A percentile compares a stretch with the other conserved stretches of the same genome.
Evolutionary conservation across 73 alveolate genomes (phyloP).

Genomic region (Diophrys appendiculata): DNA sequence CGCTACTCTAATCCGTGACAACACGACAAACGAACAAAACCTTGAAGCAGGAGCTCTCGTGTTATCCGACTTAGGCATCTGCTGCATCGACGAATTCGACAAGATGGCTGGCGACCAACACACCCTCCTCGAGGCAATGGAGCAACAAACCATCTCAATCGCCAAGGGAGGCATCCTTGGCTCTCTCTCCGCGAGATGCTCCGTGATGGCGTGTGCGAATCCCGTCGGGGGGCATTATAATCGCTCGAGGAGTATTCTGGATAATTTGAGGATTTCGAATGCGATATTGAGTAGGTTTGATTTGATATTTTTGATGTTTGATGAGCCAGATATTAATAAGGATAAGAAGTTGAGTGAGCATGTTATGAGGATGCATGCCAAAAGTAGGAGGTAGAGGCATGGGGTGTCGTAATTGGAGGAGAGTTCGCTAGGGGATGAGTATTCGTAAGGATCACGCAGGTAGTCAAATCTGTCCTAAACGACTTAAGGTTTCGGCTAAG

Average conservation of each 20-base stretch:
- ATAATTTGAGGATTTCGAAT: conserved; percentile 69
- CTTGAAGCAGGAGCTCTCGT: conserved; percentile 92
- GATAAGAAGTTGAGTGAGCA: conserved; percentile 81
- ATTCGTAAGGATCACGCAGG: background rate
- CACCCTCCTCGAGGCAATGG: conserved; percentile 89
- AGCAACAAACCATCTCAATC: conserved; percentile 79
- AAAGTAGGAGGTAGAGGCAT: conserved; percentile 40
- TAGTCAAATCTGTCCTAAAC: background rate
- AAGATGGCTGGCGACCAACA: conserved; percentile 83
- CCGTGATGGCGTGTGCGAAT: conserved; percentile 88
- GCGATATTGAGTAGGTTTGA: conserved; percentile 86
- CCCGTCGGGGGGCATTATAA: conserved; percentile 87
- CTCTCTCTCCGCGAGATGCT: conserved; percentile 77
- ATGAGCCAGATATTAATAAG: conserved; percentile 80
- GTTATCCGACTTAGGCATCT: conserved; percentile 83
- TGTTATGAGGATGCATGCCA: conserved; percentile 77
- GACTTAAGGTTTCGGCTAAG: no score
- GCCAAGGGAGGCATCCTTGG: conserved; percentile 91
- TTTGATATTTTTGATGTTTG: conserved; percentile 81
- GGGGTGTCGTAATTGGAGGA: conserved; percentile 7
- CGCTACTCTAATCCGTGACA: conserved; percentile 70
- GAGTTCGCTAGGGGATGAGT: background rate
- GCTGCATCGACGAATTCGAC: conserved; percentile 93
- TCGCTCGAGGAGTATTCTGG: conserved; percentile 62
- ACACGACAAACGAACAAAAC: conserved; percentile 60